A percentile compares a stretch with the other conserved stretches of the same genome.
phyloP scores from a whole-genome alignment of 129 eudicot species.

The Kitagawia praeruptora region DNA sequence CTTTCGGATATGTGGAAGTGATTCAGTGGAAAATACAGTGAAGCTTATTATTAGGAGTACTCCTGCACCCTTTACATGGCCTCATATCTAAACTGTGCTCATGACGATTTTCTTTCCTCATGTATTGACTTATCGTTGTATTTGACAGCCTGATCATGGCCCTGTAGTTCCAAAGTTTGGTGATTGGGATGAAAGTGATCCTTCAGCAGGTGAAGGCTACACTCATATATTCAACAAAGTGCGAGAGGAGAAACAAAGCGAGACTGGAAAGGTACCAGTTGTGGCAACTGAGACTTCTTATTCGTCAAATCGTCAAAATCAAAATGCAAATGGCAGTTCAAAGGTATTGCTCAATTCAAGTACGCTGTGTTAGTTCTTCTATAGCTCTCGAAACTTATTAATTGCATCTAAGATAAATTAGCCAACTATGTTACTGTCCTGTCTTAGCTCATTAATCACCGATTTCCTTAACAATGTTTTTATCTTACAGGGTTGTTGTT shows the following conservation, averaged over 20 bases:
- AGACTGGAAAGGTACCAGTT: conserved; percentile 45
- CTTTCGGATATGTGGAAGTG: neutral
- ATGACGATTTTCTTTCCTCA: neutral
- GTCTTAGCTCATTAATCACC: neutral
- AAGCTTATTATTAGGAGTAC: neutral
- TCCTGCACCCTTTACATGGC: neutral
- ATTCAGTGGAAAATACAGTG: neutral
- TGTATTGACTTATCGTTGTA: neutral
- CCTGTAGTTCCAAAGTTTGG: conserved; percentile 59
- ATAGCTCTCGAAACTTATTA: neutral
- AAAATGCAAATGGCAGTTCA: conserved; percentile 17
- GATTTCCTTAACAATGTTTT: conserved; percentile 2
- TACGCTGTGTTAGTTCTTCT: neutral
- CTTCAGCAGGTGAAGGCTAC: conserved; percentile 72
- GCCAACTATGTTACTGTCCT: neutral
- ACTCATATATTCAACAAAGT: conserved; percentile 54
- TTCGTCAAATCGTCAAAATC: conserved; percentile 37
- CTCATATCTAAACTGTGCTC: neutral
- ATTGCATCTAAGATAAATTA: neutral
- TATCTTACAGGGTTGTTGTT: conserved; percentile 47
- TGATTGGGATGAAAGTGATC: conserved; percentile 77
- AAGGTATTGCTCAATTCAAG: conserved; percentile 32
- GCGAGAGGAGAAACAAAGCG: conserved; percentile 65
- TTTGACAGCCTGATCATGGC: conserved; percentile 9
- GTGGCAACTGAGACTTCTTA: conserved; percentile 33